phyloP scores from a whole-genome alignment of 768 basidiomycete species.

The Amanita brunnescens region DNA sequence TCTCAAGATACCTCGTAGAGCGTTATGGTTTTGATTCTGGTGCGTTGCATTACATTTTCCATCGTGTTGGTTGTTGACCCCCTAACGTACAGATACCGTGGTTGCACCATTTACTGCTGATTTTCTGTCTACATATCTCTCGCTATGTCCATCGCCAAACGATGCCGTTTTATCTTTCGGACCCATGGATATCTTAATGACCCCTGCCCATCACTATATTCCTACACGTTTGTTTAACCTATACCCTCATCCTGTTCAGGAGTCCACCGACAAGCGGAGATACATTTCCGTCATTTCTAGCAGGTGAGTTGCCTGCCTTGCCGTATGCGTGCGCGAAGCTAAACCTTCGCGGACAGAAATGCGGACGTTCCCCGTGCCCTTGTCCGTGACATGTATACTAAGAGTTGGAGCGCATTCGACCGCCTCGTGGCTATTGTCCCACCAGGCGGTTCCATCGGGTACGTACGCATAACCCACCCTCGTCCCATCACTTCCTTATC shows the following conservation, averaged over 20 bases:
- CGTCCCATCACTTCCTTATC: conserved; percentile 1
- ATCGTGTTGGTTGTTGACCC: neutral
- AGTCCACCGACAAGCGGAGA: conserved; percentile 59
- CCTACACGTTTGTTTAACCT: conserved; percentile 69
- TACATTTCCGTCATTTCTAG: conserved; percentile 67
- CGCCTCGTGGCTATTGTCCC: conserved; percentile 82
- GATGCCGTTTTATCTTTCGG: conserved; percentile 78
- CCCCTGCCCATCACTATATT: conserved; percentile 66
- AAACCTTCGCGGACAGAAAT: conserved; percentile 37
- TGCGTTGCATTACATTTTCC: conserved; percentile 19
- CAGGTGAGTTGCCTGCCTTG: conserved; percentile 33
- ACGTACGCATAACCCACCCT: conserved; percentile 30
- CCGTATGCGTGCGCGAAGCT: neutral
- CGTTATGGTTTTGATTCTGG: conserved; percentile 76
- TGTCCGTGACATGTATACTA: conserved; percentile 87
- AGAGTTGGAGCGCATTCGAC: conserved; percentile 90
- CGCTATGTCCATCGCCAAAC: conserved; percentile 58
- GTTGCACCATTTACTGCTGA: conserved; percentile 74
- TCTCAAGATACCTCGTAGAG: conserved; percentile 70
- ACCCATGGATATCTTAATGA: conserved; percentile 70
- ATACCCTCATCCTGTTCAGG: conserved; percentile 78
- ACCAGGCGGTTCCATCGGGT: conserved; percentile 88
- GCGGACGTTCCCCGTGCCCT: conserved; percentile 79
- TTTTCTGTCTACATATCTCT: conserved; percentile 69
- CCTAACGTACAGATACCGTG: conserved; percentile 51